These are phyloP conservation scores for Helianthus tuberosus DNA, from an alignment of 129 eudicot genomes.

Conservation along the genomic window DNA sequence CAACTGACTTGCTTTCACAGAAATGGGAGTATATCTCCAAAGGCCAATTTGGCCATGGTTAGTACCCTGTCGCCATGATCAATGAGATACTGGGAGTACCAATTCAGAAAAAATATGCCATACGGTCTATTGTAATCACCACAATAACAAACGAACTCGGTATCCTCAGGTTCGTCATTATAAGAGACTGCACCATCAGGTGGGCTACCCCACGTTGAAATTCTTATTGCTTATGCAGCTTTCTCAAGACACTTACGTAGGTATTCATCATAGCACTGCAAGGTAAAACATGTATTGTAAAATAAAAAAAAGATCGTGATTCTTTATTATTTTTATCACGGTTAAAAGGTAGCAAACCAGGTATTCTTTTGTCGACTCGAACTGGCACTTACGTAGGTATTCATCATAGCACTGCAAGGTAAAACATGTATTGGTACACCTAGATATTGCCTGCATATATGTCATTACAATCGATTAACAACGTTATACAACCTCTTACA, in stretches of 20 bases:
- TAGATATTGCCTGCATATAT: too few relatives aligned
- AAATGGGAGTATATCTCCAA: constrained; percentile 63
- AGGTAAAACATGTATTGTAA: too few relatives aligned
- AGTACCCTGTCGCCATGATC: constrained; percentile 79
- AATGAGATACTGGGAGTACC: constrained; percentile 67
- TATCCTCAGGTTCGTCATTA: constrained; percentile 70
- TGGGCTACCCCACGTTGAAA: constrained; percentile 70
- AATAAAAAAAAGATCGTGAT: too few relatives aligned
- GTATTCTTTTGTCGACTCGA: too few relatives aligned
- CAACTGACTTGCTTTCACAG: constrained; percentile 57
- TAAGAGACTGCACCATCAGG: constrained; percentile 85
- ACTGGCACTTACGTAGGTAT: too few relatives aligned
- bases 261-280: constrained; percentile 86
- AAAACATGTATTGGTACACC: too few relatives aligned
- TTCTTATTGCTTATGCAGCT: constrained; percentile 71
- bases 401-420: too few relatives aligned
- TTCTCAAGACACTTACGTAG: constrained; percentile 54
- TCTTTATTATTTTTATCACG: too few relatives aligned
- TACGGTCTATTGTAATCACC: constrained; percentile 72
- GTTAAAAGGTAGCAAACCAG: too few relatives aligned
- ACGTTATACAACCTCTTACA: too few relatives aligned
- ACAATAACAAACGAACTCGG: constrained; percentile 66
- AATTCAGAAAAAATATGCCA: constrained; percentile 79
- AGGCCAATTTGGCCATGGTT: constrained; percentile 71
- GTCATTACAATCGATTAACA: too few relatives aligned